Conservation (phyloP, 805 yeast species). For the Kazachstania africana region DNA sequence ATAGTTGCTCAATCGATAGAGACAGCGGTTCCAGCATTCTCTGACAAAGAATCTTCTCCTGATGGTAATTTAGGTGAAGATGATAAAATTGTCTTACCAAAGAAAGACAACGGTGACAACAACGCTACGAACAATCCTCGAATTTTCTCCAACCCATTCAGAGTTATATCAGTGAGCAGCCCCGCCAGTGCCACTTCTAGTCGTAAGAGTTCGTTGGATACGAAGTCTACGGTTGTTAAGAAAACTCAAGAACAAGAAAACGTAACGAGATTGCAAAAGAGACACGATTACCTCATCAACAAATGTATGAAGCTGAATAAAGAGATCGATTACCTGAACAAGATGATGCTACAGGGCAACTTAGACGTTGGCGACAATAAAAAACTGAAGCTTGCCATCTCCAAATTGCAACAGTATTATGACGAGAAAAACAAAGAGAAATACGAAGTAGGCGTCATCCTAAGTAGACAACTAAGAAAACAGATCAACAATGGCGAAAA, state of each 20-base stretch:
- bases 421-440: slow-evolving; percentile 33
- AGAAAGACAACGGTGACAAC: slow-evolving; percentile 1
- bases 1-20: too few relatives aligned
- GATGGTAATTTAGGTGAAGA: too few relatives aligned
- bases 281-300: slow-evolving; percentile 22
- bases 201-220: slow-evolving; percentile 8
- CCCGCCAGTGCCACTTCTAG: slow-evolving; percentile 4
- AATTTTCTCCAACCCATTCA: slow-evolving; percentile 16
- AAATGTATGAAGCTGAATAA: slow-evolving; percentile 29
- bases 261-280: slow-evolving; percentile 20
- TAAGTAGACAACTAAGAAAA: slow-evolving; percentile 31
- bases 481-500: slow-evolving; percentile 32
- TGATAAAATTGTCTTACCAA: slow-evolving; percentile 7
- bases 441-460: slow-evolving; percentile 31
- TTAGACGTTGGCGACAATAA: slow-evolving; percentile 30
- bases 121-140: background rate
- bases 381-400: slow-evolving; percentile 28
- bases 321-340: slow-evolving; percentile 29
- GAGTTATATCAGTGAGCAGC: slow-evolving; percentile 24
- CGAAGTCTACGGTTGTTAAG: background rate
- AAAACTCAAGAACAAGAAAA: slow-evolving; percentile 3
- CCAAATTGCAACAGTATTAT: slow-evolving; percentile 28
- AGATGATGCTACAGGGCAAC: slow-evolving; percentile 26
- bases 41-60: too few relatives aligned
- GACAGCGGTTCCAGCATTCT: too few relatives aligned